These are phyloP conservation scores for Somion occarium DNA, from an alignment of 1,284 basidiomycete genomes.

Conservation along the genomic window DNA sequence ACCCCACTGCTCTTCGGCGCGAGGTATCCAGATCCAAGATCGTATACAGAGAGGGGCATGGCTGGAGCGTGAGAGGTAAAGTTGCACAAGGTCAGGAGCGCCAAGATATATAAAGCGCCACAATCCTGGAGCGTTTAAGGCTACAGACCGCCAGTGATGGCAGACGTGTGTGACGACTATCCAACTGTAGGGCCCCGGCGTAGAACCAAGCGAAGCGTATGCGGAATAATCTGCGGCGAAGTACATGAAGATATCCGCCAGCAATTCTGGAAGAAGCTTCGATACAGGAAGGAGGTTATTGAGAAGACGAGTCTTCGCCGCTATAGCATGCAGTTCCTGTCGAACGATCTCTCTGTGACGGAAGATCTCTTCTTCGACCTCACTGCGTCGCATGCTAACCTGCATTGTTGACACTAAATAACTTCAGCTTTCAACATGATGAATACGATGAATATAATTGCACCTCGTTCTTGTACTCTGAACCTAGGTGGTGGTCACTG, in stretches of 20 bases:
- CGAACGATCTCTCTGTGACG: not conserved
- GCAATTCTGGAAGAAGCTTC: not conserved
- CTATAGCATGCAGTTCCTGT: not conserved
- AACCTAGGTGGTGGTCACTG: no score
- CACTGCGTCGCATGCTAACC: not conserved
- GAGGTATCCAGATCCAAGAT: no score
- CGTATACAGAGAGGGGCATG: not conserved
- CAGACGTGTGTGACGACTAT: constrained; percentile 1
- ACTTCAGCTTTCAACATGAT: not conserved
- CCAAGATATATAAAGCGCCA: not conserved
- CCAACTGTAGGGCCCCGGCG: not conserved
- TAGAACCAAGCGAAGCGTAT: not conserved
- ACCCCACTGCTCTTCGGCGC: no score
- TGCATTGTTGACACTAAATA: not conserved
- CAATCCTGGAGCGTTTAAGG: not conserved
- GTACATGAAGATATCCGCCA: not conserved
- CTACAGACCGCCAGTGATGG: constrained; percentile 2
- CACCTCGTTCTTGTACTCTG: no score
- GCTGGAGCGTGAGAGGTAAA: not conserved
- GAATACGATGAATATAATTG: not conserved
- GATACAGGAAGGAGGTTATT: not conserved
- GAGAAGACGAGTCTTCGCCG: not conserved
- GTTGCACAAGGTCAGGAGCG: not conserved
- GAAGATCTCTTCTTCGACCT: not conserved
- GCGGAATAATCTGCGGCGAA: not conserved